phyloP scores from a whole-genome alignment of 2,329 filamentous ascomycete genomes.

The Botrytis medusae region DNA sequence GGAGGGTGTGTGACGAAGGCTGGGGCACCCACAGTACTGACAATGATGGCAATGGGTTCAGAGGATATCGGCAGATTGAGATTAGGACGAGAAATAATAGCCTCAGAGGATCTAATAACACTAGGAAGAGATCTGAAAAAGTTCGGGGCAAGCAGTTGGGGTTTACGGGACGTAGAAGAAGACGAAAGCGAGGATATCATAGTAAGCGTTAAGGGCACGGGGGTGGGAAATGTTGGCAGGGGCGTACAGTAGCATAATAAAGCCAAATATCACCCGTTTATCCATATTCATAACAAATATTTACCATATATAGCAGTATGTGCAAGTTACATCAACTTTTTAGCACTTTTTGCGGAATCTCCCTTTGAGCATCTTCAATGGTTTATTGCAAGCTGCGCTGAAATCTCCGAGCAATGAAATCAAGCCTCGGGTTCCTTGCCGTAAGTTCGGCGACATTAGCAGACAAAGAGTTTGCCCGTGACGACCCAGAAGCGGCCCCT shows the following conservation, averaged over 20 bases:
- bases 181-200: conserved; percentile 68
- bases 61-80: conserved; percentile 90
- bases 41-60: conserved; percentile 95
- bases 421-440: conserved; percentile 33
- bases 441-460: conserved; percentile 33
- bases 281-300: not conserved
- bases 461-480: conserved; percentile 37
- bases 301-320: not conserved
- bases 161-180: conserved; percentile 71
- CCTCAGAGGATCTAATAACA: conserved; percentile 74
- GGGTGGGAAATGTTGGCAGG: conserved; percentile 90
- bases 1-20: conserved; percentile 78
- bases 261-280: not conserved
- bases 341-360: not conserved
- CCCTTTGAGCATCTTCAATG: conserved; percentile 17
- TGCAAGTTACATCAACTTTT: not conserved
- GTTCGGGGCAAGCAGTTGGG: conserved; percentile 93
- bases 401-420: conserved; percentile 32
- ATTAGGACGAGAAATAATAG: conserved; percentile 78
- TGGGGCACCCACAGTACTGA: conserved; percentile 73
- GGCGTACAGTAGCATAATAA: conserved; percentile 65
- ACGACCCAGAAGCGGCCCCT: conserved; percentile 33
- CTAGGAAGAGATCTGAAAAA: conserved; percentile 80
- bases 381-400: conserved; percentile 31
- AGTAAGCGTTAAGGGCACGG: conserved; percentile 86